A percentile compares a stretch with the other conserved stretches of the same genome.
Evolutionary conservation across 441 rosid species (phyloP).

Genomic region (Lepidium campestre): DNA sequence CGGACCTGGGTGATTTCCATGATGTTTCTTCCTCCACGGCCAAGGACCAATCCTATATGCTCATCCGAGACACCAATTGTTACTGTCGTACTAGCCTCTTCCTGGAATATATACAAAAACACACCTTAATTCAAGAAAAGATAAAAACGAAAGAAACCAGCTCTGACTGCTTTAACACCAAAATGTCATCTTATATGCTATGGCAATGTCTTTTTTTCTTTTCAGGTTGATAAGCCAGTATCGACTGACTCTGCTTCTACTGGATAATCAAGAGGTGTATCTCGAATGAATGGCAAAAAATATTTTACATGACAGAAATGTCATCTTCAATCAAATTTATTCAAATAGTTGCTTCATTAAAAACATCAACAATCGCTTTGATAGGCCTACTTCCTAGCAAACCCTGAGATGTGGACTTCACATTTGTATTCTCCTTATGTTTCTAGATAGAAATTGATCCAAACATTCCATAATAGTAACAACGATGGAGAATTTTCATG

Average conservation of each 20-base stretch:
- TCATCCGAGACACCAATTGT: conserved; percentile 90
- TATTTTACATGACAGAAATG: neutral
- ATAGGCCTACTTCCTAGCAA: neutral
- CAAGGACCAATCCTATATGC: conserved; percentile 87
- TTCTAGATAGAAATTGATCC: neutral
- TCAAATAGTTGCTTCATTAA: neutral
- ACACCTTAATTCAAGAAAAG: neutral
- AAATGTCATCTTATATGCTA: neutral
- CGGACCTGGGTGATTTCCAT: conserved; percentile 92
- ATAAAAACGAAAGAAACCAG: neutral
- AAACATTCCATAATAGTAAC: neutral
- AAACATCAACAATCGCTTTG: neutral
- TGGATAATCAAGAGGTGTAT: neutral
- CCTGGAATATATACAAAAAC: conserved; percentile 44
- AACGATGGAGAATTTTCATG: neutral
- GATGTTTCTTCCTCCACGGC: conserved; percentile 96
- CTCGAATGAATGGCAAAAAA: neutral
- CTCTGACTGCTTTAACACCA: neutral
- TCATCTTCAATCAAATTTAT: neutral
- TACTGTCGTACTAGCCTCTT: conserved; percentile 62
- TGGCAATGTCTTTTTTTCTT: neutral
- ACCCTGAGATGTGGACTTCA: neutral
- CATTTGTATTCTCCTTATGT: neutral
- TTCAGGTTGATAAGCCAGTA: neutral
- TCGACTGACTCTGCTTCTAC: neutral